Evolutionary conservation across 2,329 filamentous ascomycete genomes (phyloP), one percentile per base, ranked within the genome.

Genomic region (Hymenotorrendiella dingleyae): DNA sequence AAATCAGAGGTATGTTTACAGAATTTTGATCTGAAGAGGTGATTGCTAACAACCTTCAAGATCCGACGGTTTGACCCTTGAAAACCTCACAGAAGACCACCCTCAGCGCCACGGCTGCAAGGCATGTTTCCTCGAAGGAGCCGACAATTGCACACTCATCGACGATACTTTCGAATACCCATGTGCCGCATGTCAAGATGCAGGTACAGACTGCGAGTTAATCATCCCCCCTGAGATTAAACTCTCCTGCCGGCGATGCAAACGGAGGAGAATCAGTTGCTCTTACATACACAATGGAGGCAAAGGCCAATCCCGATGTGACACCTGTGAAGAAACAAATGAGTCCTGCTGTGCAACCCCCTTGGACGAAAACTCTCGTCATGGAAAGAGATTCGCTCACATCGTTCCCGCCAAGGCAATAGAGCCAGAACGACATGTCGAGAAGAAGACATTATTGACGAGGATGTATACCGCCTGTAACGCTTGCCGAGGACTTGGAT

Each of bases 51-150:
- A 36, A 49, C 43, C 42, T 8, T 7, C 8, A 12, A 56, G 56
- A 42, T 30, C 34, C 4, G 56, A 59, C 32, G 55, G 52, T 3
- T 36, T 55, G 2, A 53, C 42, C 1, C 35, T 57, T 6, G 41
- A 42, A 6, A 27, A 49, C 16, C 28, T 59, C 6, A 51, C 45
- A 3, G 17, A 38, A 9, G 52, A 47, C 3, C 47, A 55, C 28
- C 56, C 50, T 10, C 54, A 58, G 26, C 48, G 43, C 10, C 42
- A 48, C n/a, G 55, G 55, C 8, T 60, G 57, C 36, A 58, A 52
- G 42, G 27, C 47, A 9, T 60, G 57, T 39, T 57, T 58, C 26
- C 36, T 44, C 3, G 20, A 40, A 3, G 49, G 50, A 12, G 44
- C 54, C 21, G 51, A 60, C 21, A 42, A 47, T 16, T 60, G 56